A percentile compares a stretch with the other conserved stretches of the same genome.
phyloP scores from a whole-genome alignment of 2,329 filamentous ascomycete genomes.

The Mariannaea sp. region DNA sequence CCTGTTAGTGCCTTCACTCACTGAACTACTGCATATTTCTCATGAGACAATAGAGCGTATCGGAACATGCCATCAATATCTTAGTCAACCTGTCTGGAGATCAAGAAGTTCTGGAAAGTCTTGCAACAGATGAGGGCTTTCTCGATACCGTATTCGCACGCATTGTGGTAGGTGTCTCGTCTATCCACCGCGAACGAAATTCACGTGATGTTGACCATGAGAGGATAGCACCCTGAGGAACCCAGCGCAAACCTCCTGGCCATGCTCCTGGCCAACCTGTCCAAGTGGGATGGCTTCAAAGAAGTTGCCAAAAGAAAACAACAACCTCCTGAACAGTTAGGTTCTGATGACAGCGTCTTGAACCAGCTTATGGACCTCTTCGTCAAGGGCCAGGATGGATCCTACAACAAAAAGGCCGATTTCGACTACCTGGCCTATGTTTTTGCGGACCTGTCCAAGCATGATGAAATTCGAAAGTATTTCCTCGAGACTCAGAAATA shows the following conservation, averaged over 20 bases:
- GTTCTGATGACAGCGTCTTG: constrained; percentile 73
- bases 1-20: constrained; percentile 57
- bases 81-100: constrained; percentile 86
- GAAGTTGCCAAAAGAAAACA: constrained; percentile 71
- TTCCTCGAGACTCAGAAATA: constrained; percentile 76
- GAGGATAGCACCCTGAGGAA: constrained; percentile 70
- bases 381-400: constrained; percentile 83
- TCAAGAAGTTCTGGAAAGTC: constrained; percentile 69
- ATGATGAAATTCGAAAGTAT: constrained; percentile 74
- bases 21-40: neutral
- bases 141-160: constrained; percentile 73
- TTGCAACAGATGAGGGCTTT: constrained; percentile 82
- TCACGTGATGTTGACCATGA: constrained; percentile 8
- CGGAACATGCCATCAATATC: constrained; percentile 90
- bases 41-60: constrained; percentile 68
- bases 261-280: constrained; percentile 92
- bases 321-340: constrained; percentile 69
- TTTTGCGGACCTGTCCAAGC: constrained; percentile 90
- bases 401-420: constrained; percentile 82
- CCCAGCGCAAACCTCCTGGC: constrained; percentile 81
- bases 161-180: constrained; percentile 67
- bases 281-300: constrained; percentile 77
- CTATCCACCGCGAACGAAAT: neutral
- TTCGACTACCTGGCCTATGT: constrained; percentile 94
- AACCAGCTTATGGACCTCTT: constrained; percentile 96